These are phyloP conservation scores for Saccharum officinarum DNA, from an alignment of 176 grass and related monocot species.

Conservation along the genomic window DNA sequence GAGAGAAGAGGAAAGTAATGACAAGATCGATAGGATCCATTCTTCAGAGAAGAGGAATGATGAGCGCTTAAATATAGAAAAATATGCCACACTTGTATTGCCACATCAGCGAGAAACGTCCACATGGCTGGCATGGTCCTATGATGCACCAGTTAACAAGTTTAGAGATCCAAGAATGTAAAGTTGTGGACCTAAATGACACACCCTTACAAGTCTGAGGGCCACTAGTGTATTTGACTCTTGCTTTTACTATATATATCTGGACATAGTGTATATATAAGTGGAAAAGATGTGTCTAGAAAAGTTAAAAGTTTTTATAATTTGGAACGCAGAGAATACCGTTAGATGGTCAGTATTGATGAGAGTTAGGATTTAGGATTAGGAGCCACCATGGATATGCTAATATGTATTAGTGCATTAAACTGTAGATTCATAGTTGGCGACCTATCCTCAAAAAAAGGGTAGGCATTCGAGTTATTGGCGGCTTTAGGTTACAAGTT, in stretches of 20 bases:
- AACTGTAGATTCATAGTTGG: not conserved
- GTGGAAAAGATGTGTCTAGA: too few relatives aligned
- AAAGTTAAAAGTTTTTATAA: too few relatives aligned
- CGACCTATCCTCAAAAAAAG: too few relatives aligned
- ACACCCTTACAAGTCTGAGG: not conserved
- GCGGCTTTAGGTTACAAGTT: too few relatives aligned
- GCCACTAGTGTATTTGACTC: too few relatives aligned
- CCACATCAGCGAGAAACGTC: not conserved
- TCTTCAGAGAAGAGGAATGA: not conserved
- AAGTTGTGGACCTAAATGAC: not conserved
- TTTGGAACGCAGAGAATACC: too few relatives aligned
- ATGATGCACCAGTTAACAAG: not conserved
- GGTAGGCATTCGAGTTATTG: not conserved
- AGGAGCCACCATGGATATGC: not conserved
- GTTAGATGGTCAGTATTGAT: too few relatives aligned
- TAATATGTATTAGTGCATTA: not conserved
- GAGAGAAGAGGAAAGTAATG: not conserved
- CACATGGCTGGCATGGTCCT: not conserved
- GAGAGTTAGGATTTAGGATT: not conserved
- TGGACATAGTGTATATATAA: too few relatives aligned
- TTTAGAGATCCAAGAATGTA: not conserved
- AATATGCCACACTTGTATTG: not conserved
- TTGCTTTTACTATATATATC: too few relatives aligned
- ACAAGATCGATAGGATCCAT: not conserved
- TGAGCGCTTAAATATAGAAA: not conserved